A percentile compares a stretch with the other conserved stretches of the same genome.
phyloP scores from a whole-genome alignment of 2,329 filamentous ascomycete genomes.

The Apiospora pterosperma region DNA sequence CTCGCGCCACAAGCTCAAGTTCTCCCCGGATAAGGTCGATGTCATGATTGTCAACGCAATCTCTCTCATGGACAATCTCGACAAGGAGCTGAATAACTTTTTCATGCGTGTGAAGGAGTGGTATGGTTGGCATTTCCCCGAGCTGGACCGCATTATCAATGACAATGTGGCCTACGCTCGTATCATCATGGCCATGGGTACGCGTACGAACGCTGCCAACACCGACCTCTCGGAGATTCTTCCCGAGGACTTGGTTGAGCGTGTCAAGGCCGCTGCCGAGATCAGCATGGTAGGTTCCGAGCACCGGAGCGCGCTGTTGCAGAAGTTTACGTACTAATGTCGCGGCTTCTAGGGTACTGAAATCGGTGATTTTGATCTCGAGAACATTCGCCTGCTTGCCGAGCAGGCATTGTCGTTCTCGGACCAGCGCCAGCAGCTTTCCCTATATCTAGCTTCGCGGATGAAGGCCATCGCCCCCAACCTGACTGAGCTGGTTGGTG shows the following conservation, averaged over 20 bases:
- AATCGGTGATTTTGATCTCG: constrained; percentile 86
- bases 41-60: constrained; percentile 99
- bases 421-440: constrained; percentile 84
- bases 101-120: constrained; percentile 99
- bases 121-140: constrained; percentile 99
- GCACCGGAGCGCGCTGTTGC: not conserved
- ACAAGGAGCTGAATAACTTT: constrained; percentile 98
- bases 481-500: constrained; percentile 87
- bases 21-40: constrained; percentile 97
- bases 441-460: constrained; percentile 82
- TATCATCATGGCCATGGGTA: constrained; percentile 84
- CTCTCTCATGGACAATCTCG: constrained; percentile 87
- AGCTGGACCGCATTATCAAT: constrained; percentile 94
- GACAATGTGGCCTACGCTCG: constrained; percentile 94
- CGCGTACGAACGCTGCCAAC: constrained; percentile 74
- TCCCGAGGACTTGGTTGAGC: constrained; percentile 88
- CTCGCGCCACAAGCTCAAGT: constrained; percentile 96
- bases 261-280: constrained; percentile 91
- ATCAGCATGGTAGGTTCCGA: constrained; percentile 67
- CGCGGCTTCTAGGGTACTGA: constrained; percentile 65
- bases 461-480: constrained; percentile 98
- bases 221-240: constrained; percentile 85
- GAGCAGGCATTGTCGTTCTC: constrained; percentile 92
- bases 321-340: not conserved
- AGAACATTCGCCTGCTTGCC: constrained; percentile 87